These are phyloP conservation scores for Rugonectria rugulosa DNA, from an alignment of 2,329 filamentous ascomycete genomes.

Conservation along the genomic window DNA sequence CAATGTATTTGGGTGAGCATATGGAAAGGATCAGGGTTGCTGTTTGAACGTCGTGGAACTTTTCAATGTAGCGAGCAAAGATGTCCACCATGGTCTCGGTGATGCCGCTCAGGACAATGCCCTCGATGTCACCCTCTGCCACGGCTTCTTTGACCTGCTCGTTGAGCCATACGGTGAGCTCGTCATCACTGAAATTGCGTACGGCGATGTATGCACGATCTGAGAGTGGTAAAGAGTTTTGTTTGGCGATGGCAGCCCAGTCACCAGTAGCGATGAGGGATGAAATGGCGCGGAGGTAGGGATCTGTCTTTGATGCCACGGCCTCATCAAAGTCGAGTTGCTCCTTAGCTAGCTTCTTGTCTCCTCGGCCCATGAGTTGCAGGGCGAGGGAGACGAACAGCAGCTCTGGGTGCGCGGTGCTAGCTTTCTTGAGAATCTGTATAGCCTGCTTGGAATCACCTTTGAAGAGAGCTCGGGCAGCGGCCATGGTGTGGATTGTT, in stretches of 20 bases:
- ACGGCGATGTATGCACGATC: constrained; percentile 80
- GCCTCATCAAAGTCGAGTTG: constrained; percentile 66
- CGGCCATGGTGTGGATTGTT: constrained; percentile 73
- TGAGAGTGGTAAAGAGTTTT: constrained; percentile 74
- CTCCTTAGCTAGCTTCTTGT: constrained; percentile 53
- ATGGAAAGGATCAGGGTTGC: constrained; percentile 78
- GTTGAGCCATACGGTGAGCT: constrained; percentile 72
- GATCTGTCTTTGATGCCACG: constrained; percentile 72
- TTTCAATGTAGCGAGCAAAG: constrained; percentile 77
- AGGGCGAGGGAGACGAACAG: constrained; percentile 73
- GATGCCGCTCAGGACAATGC: constrained; percentile 79
- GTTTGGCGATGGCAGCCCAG: constrained; percentile 77
- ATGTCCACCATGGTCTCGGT: constrained; percentile 77
- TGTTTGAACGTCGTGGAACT: constrained; percentile 81
- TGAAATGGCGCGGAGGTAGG: constrained; percentile 81
- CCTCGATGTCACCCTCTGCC: constrained; percentile 75
- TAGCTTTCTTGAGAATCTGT: constrained; percentile 72
- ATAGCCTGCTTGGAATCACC: constrained; percentile 74
- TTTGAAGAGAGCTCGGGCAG: constrained; percentile 78
- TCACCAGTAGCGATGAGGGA: constrained; percentile 79
- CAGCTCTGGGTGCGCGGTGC: constrained; percentile 68
- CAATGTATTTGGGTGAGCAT: constrained; percentile 77
- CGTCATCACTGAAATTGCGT: constrained; percentile 67
- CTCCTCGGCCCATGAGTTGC: constrained; percentile 66
- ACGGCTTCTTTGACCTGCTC: constrained; percentile 69